These are phyloP conservation scores for Prunus yedoensis DNA, from an alignment of 331 rosid genomes.

Conservation along the genomic window DNA sequence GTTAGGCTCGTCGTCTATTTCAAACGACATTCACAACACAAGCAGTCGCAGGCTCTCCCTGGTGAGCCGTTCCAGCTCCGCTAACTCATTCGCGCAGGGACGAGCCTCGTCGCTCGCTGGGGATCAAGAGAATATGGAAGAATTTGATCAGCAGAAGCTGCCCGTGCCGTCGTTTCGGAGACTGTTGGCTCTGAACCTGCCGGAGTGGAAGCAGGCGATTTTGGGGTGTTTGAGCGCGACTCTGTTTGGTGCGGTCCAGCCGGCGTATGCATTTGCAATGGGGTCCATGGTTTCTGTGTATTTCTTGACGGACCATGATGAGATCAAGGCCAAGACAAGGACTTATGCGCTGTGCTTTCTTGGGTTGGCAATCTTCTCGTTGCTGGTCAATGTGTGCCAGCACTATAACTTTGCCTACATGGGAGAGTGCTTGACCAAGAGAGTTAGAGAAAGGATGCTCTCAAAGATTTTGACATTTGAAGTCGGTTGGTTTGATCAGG, in stretches of 20 bases:
- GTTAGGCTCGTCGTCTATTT: conserved; percentile 26
- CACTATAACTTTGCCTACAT: too few relatives aligned
- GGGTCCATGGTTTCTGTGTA: conserved; percentile 72
- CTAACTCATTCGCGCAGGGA: conserved; percentile 32
- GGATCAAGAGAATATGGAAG: neutral
- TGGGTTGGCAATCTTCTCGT: too few relatives aligned
- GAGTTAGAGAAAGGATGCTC: too few relatives aligned
- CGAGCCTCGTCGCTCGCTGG: conserved; percentile 20
- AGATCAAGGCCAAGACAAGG: too few relatives aligned
- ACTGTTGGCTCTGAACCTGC: conserved; percentile 56
- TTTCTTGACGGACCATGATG: conserved; percentile 26
- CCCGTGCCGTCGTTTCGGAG: conserved; percentile 65
- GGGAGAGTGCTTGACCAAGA: too few relatives aligned
- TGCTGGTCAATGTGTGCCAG: too few relatives aligned
- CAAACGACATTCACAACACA: conserved; percentile 41
- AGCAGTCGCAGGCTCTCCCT: conserved; percentile 50
- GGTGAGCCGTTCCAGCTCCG: conserved; percentile 53
- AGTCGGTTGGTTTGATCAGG: too few relatives aligned
- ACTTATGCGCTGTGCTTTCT: too few relatives aligned
- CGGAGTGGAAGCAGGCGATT: conserved; percentile 79
- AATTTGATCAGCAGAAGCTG: conserved; percentile 10
- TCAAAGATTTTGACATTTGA: too few relatives aligned
- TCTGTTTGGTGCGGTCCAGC: conserved; percentile 71
- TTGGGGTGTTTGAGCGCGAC: conserved; percentile 62
- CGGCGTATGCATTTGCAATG: conserved; percentile 58